Evolutionary conservation across 352 stramenopile genomes (phyloP).

Genomic region (Blastocystis sp.): DNA sequence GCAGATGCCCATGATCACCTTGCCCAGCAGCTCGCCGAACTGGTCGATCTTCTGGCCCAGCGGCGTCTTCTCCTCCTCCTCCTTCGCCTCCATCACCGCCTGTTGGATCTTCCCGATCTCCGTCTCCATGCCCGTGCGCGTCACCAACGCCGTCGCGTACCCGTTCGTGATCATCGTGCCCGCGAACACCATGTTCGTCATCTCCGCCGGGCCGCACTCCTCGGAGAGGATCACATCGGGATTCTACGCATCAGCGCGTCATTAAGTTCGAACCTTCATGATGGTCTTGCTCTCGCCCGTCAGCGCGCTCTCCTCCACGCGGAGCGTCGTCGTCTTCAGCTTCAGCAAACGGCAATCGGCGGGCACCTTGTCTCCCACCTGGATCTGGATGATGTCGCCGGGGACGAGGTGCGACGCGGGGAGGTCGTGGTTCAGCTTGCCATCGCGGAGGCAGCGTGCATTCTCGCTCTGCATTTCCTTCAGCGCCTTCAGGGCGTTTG

Average conservation of each 20-base stretch:
- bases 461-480: slow-evolving; percentile 90
- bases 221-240: neutral
- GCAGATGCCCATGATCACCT: slow-evolving; percentile 88
- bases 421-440: slow-evolving; percentile 72
- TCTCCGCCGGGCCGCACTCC: slow-evolving; percentile 77
- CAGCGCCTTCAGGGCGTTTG: slow-evolving; percentile 87
- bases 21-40: slow-evolving; percentile 90
- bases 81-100: slow-evolving; percentile 85
- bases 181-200: slow-evolving; percentile 92
- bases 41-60: slow-evolving; percentile 95
- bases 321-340: slow-evolving; percentile 87
- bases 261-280: slow-evolving; percentile 76
- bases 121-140: slow-evolving; percentile 90
- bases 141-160: slow-evolving; percentile 80
- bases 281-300: slow-evolving; percentile 90
- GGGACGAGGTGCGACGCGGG: slow-evolving; percentile 86
- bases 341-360: slow-evolving; percentile 88
- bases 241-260: neutral
- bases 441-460: slow-evolving; percentile 72
- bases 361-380: slow-evolving; percentile 91
- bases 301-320: slow-evolving; percentile 91
- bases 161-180: slow-evolving; percentile 93
- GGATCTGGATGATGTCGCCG: slow-evolving; percentile 87
- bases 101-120: slow-evolving; percentile 95
- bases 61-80: slow-evolving; percentile 85